These are phyloP conservation scores for Chrysosporium keratinophilum DNA, from an alignment of 2,329 filamentous ascomycete species.

Conservation along the genomic window DNA sequence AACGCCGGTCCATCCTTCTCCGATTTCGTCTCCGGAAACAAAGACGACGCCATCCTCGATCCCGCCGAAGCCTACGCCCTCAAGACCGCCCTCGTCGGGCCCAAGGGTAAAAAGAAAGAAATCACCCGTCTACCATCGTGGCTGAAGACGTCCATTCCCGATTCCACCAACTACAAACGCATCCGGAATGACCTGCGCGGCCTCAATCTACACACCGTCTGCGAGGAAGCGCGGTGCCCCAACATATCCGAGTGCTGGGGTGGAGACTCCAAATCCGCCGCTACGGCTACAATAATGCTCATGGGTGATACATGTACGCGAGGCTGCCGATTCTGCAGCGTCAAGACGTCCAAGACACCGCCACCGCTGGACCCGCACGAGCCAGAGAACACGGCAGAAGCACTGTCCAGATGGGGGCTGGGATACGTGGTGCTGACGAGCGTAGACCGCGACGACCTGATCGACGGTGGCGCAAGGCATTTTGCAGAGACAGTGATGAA, in stretches of 20 bases:
- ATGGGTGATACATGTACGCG: slow-evolving; percentile 98
- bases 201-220: slow-evolving; percentile 85
- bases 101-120: slow-evolving; percentile 52
- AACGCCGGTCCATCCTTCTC: slow-evolving; percentile 55
- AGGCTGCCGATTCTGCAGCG: slow-evolving; percentile 91
- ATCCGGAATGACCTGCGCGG: slow-evolving; percentile 91
- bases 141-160: slow-evolving; percentile 92
- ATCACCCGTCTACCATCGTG: slow-evolving; percentile 74
- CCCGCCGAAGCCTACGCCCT: slow-evolving; percentile 48
- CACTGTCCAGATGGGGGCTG: slow-evolving; percentile 80
- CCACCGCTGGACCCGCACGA: slow-evolving; percentile 88
- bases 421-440: slow-evolving; percentile 92
- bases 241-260: slow-evolving; percentile 99
- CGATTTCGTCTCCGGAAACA: slow-evolving; percentile 47
- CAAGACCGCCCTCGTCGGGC: slow-evolving; percentile 52
- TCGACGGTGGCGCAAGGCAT: slow-evolving; percentile 77
- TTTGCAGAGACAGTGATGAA: slow-evolving; percentile 89
- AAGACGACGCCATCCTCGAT: slow-evolving; percentile 32
- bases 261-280: slow-evolving; percentile 72
- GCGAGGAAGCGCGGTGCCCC: slow-evolving; percentile 92
- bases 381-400: slow-evolving; percentile 92
- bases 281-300: slow-evolving; percentile 96
- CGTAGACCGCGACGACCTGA: slow-evolving; percentile 86
- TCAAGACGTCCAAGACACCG: slow-evolving; percentile 70
- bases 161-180: slow-evolving; percentile 77